Evolutionary conservation across 116 monocot species (phyloP), one percentile per base, ranked within the genome.

Genomic region (Dioscorea cayenensis): DNA sequence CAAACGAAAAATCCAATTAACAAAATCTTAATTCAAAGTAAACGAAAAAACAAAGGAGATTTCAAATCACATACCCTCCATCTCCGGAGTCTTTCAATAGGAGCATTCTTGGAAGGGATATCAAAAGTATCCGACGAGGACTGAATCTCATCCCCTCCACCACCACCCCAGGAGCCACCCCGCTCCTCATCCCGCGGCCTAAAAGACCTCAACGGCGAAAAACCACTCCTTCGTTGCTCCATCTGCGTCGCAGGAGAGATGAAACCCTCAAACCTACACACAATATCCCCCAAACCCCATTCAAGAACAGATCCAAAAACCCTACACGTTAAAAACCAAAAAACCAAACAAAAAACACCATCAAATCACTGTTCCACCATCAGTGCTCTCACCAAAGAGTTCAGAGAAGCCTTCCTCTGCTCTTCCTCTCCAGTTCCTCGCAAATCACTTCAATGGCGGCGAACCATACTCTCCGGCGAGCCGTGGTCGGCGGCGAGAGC

Each of bases 71-170:
- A 17, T 82, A 95, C 95, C 74, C 95, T 81, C 95, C 95, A 95
- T n/a, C 89, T 75, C 29, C 67, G 82, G 21, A 95, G 92, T 49
- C 95, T 78, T 74, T 92, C 95, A 36, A 85, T 27, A 36, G 95
- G 75, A 3, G 82, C 95, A 58, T 92, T 92, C 76, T 95, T 95
- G 36, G 89, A 63, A 13, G 95, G 92, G 28, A 95, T 92, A 27
- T 91, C 84, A 50, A 91, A 95, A 10, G 95, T 60, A 25, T 80
- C 80, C 25, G 66, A 50, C 14, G 73, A 69, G 18, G 65, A 77
- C 66, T 37, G 63, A 27, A 69, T 64, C 72, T 64, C 72, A 11
- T 22, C 71, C 17, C 14, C 66, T 3, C 51, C 61, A 8, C 21
- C 66, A n/a, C 18, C 66, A n/a, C 18, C 51, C 20, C 19, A 71